Conservation (phyloP, 495 filamentous ascomycete genomes). For the Xeromyces bisporus region DNA sequence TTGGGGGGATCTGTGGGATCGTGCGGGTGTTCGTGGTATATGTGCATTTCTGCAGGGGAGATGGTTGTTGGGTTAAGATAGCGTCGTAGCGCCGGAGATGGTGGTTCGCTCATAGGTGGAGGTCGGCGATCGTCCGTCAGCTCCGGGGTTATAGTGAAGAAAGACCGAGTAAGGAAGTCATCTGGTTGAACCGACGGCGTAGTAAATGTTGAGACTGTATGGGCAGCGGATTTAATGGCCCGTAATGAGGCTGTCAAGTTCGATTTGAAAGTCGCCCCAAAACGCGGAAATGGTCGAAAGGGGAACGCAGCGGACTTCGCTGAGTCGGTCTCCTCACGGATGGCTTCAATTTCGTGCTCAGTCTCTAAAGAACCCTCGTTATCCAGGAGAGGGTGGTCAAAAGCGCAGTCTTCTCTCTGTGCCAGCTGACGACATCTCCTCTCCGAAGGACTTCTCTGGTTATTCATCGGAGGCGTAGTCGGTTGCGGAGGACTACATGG, state of each 20-base stretch:
- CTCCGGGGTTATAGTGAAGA: constrained; percentile 60
- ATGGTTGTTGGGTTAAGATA: constrained; percentile 76
- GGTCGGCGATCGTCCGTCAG: constrained; percentile 84
- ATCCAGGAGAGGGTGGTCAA: constrained; percentile 39
- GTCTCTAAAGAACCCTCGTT: constrained; percentile 17
- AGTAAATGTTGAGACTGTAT: constrained; percentile 61
- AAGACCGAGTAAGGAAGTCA: constrained; percentile 75
- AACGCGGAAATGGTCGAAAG: constrained; percentile 19
- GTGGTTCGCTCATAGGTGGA: constrained; percentile 52
- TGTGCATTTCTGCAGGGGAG: constrained; percentile 48
- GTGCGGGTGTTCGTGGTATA: constrained; percentile 31
- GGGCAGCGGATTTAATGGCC: constrained; percentile 70
- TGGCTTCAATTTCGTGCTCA: constrained; percentile 15
- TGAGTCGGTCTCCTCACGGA: constrained; percentile 7
- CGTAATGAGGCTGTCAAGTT: constrained; percentile 87
- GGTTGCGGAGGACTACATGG: constrained; percentile 24
- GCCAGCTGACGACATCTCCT: constrained; percentile 24
- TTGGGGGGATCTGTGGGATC: constrained; percentile 12
- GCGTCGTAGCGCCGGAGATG: constrained; percentile 71
- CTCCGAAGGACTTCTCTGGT: constrained; percentile 25
- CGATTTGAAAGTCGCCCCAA: constrained; percentile 58
- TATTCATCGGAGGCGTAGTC: constrained; percentile 16
- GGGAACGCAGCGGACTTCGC: constrained; percentile 10
- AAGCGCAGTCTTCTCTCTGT: constrained; percentile 33
- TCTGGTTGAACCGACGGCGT: constrained; percentile 63